phyloP scores from a whole-genome alignment of 2,329 filamentous ascomycete genomes.

The Juglanconis sp. region DNA sequence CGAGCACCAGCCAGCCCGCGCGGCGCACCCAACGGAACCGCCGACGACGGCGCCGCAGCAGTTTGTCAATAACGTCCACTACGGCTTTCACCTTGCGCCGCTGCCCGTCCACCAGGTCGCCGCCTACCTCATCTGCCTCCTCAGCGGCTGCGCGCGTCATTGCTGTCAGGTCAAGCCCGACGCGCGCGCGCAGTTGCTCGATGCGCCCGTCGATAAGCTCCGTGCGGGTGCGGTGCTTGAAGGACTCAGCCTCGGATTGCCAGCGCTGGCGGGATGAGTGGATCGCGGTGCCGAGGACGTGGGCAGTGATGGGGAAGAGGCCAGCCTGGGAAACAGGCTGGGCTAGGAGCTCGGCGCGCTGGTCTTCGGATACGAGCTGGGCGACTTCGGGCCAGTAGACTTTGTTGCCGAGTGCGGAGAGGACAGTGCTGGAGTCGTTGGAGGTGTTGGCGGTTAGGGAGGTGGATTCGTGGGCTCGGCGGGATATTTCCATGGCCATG shows the following conservation, averaged over 20 bases:
- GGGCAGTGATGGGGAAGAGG: slow-evolving; percentile 50
- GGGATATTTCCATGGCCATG: slow-evolving; percentile 77
- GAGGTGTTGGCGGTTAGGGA: slow-evolving; percentile 31
- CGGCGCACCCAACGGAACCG: slow-evolving; percentile 71
- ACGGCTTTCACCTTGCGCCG: slow-evolving; percentile 78
- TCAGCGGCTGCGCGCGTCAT: slow-evolving; percentile 68
- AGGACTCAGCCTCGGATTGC: slow-evolving; percentile 57
- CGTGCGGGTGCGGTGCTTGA: slow-evolving; percentile 55
- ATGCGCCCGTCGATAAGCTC: slow-evolving; percentile 53
- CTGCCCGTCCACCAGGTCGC: slow-evolving; percentile 72
- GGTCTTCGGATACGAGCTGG: slow-evolving; percentile 34
- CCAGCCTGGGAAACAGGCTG: slow-evolving; percentile 39
- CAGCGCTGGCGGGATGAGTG: slow-evolving; percentile 50
- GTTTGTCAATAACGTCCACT: slow-evolving; percentile 73
- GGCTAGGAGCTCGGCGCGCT: slow-evolving; percentile 27
- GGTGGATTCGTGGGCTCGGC: slow-evolving; percentile 54
- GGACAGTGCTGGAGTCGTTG: slow-evolving; percentile 23
- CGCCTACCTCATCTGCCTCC: slow-evolving; percentile 74
- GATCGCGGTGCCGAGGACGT: slow-evolving; percentile 47
- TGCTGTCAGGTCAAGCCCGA: slow-evolving; percentile 52
- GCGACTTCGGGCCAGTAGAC: slow-evolving; percentile 43
- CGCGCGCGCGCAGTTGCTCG: slow-evolving; percentile 43
- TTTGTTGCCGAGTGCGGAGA: slow-evolving; percentile 20
- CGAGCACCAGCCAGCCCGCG: slow-evolving; percentile 75
- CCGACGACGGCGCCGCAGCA: slow-evolving; percentile 65